Conservation (phyloP, 176 grass and related monocot genomes). For the Rhynchospora pubera region DNA sequence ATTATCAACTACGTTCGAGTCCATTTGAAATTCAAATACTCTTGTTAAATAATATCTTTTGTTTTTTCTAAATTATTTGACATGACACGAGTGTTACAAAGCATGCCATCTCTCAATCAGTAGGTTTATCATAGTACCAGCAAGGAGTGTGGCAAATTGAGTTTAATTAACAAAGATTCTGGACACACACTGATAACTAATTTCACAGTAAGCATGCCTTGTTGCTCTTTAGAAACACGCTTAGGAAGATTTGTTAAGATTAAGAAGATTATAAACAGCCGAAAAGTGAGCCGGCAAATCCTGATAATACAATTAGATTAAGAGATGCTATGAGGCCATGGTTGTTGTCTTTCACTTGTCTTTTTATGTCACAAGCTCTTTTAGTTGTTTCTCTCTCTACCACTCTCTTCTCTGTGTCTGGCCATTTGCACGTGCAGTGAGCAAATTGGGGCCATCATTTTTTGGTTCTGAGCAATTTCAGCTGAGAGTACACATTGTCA, state of each 20-base stretch:
- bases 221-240: background rate
- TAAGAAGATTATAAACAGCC: background rate
- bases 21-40: no score
- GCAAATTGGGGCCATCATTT: conserved; percentile 8
- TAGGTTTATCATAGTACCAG: background rate
- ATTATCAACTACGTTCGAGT: no score
- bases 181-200: background rate
- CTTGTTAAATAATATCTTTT: background rate
- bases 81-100: background rate
- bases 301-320: background rate
- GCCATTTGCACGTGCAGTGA: background rate
- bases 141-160: background rate
- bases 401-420: conserved; percentile 9
- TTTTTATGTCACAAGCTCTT: conserved; percentile 50
- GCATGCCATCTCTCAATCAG: background rate
- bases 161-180: background rate
- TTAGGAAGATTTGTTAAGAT: background rate
- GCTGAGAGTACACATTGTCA: background rate
- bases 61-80: background rate
- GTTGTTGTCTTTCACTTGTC: conserved; percentile 61
- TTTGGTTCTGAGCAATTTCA: conserved; percentile 2
- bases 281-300: background rate
- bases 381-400: conserved; percentile 22
- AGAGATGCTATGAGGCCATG: background rate
- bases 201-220: background rate